Evolutionary conservation across 257 asterid genomes (phyloP), one percentile per base, ranked within the genome.

Genomic region (Solanum clarkiae): DNA sequence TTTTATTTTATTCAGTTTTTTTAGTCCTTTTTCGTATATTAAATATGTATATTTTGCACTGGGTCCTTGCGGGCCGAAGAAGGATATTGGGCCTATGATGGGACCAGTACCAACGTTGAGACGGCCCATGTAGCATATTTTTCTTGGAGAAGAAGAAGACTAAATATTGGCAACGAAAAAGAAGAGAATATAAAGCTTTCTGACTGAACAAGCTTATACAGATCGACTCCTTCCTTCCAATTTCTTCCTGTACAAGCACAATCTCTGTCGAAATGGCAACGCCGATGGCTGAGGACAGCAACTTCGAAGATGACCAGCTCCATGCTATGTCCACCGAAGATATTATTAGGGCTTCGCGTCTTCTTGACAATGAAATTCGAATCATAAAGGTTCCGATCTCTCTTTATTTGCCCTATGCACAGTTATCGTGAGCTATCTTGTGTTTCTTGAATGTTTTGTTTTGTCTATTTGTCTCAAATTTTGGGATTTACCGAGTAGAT

Each of bases 261-360:
- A 8, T 68, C 8, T 84, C 72, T 57, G 83, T 59, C 86, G 84
- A 83, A 54, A 94, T 94, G 99, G 98, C 98, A 83, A 88, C 96
- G 60, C 91, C 98, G 86, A 96, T 96, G 98, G 95, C 85, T 5
- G 97, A 93, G 75, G 99, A 96, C 88, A 86, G 72, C 88, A 93
- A 86, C 81, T 91, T 93, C 80, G 98, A 94, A 85, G 98, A 94
- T 36, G 98, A 94, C 72, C 96, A 93, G 90, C 88, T 96, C 1
- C 65, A 93, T 1, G 86, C 98, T 12, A 96, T 96, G 98, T 90
- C 92, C n/a, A 93, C 96, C 0, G 98, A 96, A 4, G 99, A 96
- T 80, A 88, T 96, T 66, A 84, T 74, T 84, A 94, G 98, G 87
- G 97, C 96, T 81, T 96, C 99, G 82, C 97, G 99, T 63, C 94